Base-by-base conservation (phyloP, 1,284 basidiomycete genomes). In the Inonotus hispidus region DNA sequence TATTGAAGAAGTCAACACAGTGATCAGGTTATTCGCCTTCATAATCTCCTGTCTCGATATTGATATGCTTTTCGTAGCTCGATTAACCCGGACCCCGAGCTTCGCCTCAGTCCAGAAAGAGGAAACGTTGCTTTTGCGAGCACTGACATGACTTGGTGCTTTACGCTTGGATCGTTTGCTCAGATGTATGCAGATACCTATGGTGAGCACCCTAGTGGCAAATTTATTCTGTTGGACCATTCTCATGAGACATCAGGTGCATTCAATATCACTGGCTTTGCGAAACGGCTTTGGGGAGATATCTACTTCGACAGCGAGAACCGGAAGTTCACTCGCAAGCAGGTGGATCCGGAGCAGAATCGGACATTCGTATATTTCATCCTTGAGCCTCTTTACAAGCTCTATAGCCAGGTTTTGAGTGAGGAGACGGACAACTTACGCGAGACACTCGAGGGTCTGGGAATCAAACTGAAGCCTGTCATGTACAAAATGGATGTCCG, bases 401-500 rank as follows among this genome's bases (percentile, higher is more conserved):
- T 99, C 38, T 99, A 99, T 75, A 94, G 90, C 63, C 82, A 93
- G 72, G 97, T 98, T 1, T 76, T 99, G 56, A 95, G 94, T 67
- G 91, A 95, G 71, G 93, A 98, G 68, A 90, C 90, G 0, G 92
- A 91, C 10, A 80, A 82, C 41, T 81, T 99, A 53, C 90, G 88
- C 70, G 81, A 80, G 58, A 98, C 95, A 1, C 79, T 99, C n/a
- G 79, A 79, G 6, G 78, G 80, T 14, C 80, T 99, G 39, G 86
- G 87, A 3, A 99, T 99, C 69, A 82, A 84, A 53, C 78, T 99
- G 66, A 97, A 96, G 75, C 91, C 94, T 0, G 81, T 95, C 43
- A 92, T 93, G 81, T 99, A 90, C 81, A 98, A 98, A 79, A 96
- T 98, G 88, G 97, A 99, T 71, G 95, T 96, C 7, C 81, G 95